Percentiles rank a stretch among this genome's conserved stretches.
Conservation (phyloP, 1,139 yeast species). For the Pichia sp. region DNA sequence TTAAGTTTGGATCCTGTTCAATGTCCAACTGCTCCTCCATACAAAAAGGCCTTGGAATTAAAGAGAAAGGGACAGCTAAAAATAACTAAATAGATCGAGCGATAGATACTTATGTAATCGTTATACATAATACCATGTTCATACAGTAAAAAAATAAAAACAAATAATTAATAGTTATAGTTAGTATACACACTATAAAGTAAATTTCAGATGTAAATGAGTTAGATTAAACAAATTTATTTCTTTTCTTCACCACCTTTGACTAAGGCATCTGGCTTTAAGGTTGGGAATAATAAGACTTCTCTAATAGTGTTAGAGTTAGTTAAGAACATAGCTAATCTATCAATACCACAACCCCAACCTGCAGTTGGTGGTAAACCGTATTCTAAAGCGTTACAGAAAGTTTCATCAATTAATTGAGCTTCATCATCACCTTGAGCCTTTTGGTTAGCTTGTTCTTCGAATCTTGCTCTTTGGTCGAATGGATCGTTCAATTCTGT, state of each 20-base stretch:
- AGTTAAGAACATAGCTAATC: constrained; percentile 97
- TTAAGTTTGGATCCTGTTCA: constrained; percentile 84
- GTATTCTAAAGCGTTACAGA: constrained; percentile 97
- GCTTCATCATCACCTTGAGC: constrained; percentile 99
- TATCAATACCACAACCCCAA: constrained; percentile 99
- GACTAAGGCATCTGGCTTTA: constrained; percentile 76
- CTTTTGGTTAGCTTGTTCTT: constrained; percentile 98
- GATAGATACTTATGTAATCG: too few species aligned
- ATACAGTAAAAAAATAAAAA: background rate
- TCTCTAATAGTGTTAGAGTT: constrained; percentile 97
- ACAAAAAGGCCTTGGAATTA: constrained; percentile 85
- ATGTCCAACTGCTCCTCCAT: constrained; percentile 95
- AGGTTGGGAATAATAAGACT: constrained; percentile 96
- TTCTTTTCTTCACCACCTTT: constrained; percentile 34
- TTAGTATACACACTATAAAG: background rate
- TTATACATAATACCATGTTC: too few species aligned
- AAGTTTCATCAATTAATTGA: constrained; percentile 92
- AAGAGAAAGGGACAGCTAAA: constrained; percentile 68
- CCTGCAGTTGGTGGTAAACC: constrained; percentile 99
- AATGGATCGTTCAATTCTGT: constrained; percentile 99
- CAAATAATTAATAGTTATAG: background rate
- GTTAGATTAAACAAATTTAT: background rate
- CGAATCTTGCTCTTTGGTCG: constrained; percentile 96
- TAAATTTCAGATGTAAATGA: background rate
- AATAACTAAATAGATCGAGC: constrained; percentile 18